Conservation (phyloP, 345 rosid genomes). For the Raphanus sativus region DNA sequence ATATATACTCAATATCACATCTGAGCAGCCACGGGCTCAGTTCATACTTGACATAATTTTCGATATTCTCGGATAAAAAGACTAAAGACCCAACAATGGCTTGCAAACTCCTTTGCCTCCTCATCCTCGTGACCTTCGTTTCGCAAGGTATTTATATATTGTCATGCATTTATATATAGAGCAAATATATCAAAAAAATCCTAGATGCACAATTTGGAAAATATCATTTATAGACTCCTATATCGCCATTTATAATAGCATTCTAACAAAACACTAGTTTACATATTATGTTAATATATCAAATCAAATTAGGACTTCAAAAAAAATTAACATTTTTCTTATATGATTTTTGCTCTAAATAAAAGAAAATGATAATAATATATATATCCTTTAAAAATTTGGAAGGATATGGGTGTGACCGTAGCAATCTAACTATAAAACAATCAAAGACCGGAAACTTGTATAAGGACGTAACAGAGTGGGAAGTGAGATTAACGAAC, state of each 20-base stretch:
- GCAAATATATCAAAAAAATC: not conserved
- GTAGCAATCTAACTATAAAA: not conserved
- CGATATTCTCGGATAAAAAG: not conserved
- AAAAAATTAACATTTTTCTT: not conserved
- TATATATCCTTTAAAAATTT: not conserved
- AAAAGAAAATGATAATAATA: not conserved
- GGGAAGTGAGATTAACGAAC: slow-evolving; percentile 34
- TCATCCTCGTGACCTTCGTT: not conserved
- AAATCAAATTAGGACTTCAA: not conserved
- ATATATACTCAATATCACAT: not conserved
- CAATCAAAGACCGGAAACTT: slow-evolving; percentile 26
- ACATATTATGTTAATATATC: not conserved
- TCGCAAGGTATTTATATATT: not conserved
- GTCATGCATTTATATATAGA: not conserved
- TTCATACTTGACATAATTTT: not conserved
- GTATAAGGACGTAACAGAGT: slow-evolving; percentile 24
- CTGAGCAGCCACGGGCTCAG: not conserved
- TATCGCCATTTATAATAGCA: not conserved
- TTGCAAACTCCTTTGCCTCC: not conserved
- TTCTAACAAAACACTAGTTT: not conserved
- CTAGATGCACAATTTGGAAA: not conserved
- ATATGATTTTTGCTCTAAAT: not conserved
- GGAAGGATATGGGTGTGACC: not conserved
- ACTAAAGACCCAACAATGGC: not conserved
- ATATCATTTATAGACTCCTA: not conserved